A percentile compares a stretch with the other conserved stretches of the same genome.
phyloP scores from a whole-genome alignment of 2,329 filamentous ascomycete species.

The Ilyonectria sp. region DNA sequence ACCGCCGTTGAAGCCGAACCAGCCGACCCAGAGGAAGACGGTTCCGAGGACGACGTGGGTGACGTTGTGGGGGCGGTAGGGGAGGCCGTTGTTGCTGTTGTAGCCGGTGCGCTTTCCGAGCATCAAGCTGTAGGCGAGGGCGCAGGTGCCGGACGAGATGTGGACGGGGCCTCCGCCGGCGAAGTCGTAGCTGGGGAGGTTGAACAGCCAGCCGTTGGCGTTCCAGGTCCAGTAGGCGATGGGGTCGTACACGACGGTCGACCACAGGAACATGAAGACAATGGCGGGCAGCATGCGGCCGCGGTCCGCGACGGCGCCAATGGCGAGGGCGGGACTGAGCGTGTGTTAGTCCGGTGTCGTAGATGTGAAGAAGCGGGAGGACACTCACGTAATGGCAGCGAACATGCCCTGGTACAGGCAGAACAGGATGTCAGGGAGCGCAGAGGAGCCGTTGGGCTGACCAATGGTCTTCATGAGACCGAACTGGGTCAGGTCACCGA shows the following conservation, averaged over 20 bases:
- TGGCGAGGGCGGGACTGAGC: constrained; percentile 68
- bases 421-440: constrained; percentile 87
- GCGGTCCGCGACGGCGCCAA: constrained; percentile 73
- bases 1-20: constrained; percentile 97
- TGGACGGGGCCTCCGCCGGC: constrained; percentile 83
- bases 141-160: constrained; percentile 79
- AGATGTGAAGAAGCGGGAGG: background rate
- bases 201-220: constrained; percentile 78
- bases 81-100: constrained; percentile 72
- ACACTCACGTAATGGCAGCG: constrained; percentile 84
- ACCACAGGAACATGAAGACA: constrained; percentile 80
- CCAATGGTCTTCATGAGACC: constrained; percentile 84
- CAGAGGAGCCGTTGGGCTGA: constrained; percentile 79
- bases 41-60: constrained; percentile 82
- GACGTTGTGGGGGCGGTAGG: constrained; percentile 81
- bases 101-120: constrained; percentile 79
- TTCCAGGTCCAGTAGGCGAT: constrained; percentile 88
- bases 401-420: constrained; percentile 93
- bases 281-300: constrained; percentile 74
- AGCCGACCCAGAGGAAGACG: constrained; percentile 89
- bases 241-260: constrained; percentile 80
- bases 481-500: constrained; percentile 86
- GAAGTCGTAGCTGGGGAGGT: constrained; percentile 80
- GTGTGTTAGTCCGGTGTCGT: constrained; percentile 25
- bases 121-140: constrained; percentile 81